A percentile compares a stretch with the other conserved stretches of the same genome.
phyloP scores from a whole-genome alignment of 2,329 filamentous ascomycete genomes.

The Fulvia fulva region DNA sequence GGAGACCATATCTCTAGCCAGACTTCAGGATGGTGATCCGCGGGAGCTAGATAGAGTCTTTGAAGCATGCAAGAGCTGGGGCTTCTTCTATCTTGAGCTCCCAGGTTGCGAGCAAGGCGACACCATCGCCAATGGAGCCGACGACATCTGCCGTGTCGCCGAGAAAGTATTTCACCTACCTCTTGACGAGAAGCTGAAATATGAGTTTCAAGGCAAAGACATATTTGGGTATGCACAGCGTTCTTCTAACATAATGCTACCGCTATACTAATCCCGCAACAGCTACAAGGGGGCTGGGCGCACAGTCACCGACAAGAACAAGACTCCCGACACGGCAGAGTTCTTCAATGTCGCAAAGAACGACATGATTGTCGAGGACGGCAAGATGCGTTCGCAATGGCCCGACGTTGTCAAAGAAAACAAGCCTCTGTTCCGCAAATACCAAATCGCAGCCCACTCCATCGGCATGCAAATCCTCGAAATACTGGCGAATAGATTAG shows the following conservation, averaged over 20 bases:
- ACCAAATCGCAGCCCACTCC: constrained; percentile 44
- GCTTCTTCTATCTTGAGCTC: constrained; percentile 57
- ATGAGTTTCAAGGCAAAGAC: constrained; percentile 44
- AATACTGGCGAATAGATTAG: constrained; percentile 44
- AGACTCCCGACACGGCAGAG: constrained; percentile 52
- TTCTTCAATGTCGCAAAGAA: constrained; percentile 57
- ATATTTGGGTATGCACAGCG: constrained; percentile 27
- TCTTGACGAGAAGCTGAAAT: constrained; percentile 47
- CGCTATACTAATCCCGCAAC: neutral
- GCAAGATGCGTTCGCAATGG: constrained; percentile 29
- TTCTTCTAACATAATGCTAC: neutral
- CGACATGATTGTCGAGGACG: constrained; percentile 45
- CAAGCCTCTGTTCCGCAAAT: constrained; percentile 38
- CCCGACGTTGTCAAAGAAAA: constrained; percentile 25
- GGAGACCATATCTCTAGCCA: constrained; percentile 38
- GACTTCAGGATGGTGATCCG: constrained; percentile 35
- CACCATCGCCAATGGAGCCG: constrained; percentile 25
- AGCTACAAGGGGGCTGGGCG: constrained; percentile 41
- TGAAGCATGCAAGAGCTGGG: constrained; percentile 44
- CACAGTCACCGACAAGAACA: constrained; percentile 45
- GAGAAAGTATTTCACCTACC: constrained; percentile 46
- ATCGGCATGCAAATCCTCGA: constrained; percentile 46
- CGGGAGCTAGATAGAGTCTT: constrained; percentile 38
- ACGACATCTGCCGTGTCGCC: constrained; percentile 35
- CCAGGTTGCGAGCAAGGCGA: constrained; percentile 27